Percentiles rank a stretch among this genome's conserved stretches.
Conservation (phyloP, 2,329 filamentous ascomycete species). For the Alternaria infectoria region DNA sequence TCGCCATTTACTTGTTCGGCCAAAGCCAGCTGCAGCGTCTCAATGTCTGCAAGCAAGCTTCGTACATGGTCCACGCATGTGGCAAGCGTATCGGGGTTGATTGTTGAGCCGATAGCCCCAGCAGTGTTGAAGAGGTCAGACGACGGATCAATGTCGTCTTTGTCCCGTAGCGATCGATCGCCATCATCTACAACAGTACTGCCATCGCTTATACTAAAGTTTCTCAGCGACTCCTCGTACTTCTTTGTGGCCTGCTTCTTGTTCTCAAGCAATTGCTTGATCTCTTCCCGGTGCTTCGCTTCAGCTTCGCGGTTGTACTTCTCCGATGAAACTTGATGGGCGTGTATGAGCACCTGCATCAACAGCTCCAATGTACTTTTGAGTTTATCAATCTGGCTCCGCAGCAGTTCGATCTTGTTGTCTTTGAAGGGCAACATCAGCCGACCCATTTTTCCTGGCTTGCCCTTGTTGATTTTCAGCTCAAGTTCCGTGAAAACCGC, state of each 20-base stretch:
- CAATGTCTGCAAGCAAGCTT: slow-evolving; percentile 28
- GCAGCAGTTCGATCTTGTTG: slow-evolving; percentile 36
- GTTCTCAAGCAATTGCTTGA: slow-evolving; percentile 28
- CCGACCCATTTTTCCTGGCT: slow-evolving; percentile 25
- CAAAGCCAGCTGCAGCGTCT: slow-evolving; percentile 36
- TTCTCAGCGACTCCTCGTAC: slow-evolving; percentile 34
- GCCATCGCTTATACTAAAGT: slow-evolving; percentile 26
- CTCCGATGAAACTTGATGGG: slow-evolving; percentile 33
- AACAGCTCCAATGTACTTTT: slow-evolving; percentile 40
- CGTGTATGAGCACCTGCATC: slow-evolving; percentile 37
- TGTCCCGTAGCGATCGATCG: background rate
- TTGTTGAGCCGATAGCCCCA: slow-evolving; percentile 23
- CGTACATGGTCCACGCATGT: slow-evolving; percentile 34
- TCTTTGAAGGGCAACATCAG: slow-evolving; percentile 40
- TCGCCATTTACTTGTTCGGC: slow-evolving; percentile 49
- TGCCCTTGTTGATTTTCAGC: slow-evolving; percentile 31
- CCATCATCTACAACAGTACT: slow-evolving; percentile 22
- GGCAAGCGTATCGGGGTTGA: slow-evolving; percentile 26
- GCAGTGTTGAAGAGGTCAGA: background rate
- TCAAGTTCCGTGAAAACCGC: slow-evolving; percentile 35
- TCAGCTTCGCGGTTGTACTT: slow-evolving; percentile 34
- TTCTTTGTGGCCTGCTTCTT: slow-evolving; percentile 31
- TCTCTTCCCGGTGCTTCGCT: slow-evolving; percentile 32
- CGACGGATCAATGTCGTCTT: background rate
- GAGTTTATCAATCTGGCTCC: slow-evolving; percentile 38